Evolutionary conservation across 169 alveolate genomes (phyloP), one percentile per base, ranked within the genome.

Genomic region (Plasmodium malariae): DNA sequence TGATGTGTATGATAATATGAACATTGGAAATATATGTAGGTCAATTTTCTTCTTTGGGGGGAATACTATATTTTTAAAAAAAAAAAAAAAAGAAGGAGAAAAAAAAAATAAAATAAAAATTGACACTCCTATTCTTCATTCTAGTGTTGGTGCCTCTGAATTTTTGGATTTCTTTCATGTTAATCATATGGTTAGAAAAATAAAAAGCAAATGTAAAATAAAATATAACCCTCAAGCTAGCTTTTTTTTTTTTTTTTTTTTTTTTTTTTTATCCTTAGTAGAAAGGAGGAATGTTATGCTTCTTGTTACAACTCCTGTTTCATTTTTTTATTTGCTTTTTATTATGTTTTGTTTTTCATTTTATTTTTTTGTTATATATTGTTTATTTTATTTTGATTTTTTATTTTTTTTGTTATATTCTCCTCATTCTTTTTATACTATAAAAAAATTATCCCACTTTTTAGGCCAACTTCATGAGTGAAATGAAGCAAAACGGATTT

Each of bases 31-130:
- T 45, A 63, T 76, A 5, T 76, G 88, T 45, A 28, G 88, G 19
- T 76, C 73, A 1, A 21, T 76, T 76, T 60, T 76, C 74, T 76
- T 76, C 36, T 76, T 76, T 67, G 88, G 88, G 37, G 88, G 88
- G 1, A 40, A 76, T 14, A 24, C 68, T 3, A 76, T 76, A 76
- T 76, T 76, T 76, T 59, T 76, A 62, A 76, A 76, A 37, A 60
- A 63, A 34, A 76, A 76, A 62, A 76, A 45, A 60, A 59, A 62
- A 45, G 26, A 32, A 43, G 45, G 43, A 0, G 88, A 62, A 62
- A 21, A 24, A 19, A 26, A 43, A 76, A 51, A 60, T 36, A 24
- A 14, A 24, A 48, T 76, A 11, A 76, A 76, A 68, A 76, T 76
- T 6, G 76, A 76, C 36, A 76, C 88, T 11, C 88, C 88, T 28